phyloP scores from a whole-genome alignment of 768 basidiomycete genomes.

The Panaeolus papilionaceus region DNA sequence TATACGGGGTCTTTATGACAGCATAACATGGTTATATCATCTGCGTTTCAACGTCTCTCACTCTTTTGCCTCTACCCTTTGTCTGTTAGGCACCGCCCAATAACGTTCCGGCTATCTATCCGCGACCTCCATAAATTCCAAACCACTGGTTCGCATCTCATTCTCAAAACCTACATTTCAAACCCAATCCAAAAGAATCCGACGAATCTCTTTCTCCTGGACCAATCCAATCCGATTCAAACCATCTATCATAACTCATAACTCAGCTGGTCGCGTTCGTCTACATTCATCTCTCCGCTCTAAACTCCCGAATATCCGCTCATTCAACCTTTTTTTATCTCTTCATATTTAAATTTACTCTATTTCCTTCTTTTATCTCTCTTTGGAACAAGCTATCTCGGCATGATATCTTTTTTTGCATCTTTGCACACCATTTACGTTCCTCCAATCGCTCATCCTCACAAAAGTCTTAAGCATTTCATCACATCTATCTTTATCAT shows the following conservation, averaged over 20 bases:
- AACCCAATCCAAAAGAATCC: slow-evolving; percentile 15
- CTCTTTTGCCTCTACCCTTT: not conserved
- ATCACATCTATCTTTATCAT: slow-evolving; percentile 13
- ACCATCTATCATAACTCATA: not conserved
- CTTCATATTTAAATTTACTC: not conserved
- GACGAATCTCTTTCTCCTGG: not conserved
- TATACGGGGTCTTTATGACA: not conserved
- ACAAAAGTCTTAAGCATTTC: not conserved
- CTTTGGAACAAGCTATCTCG: slow-evolving; percentile 10
- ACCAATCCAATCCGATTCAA: slow-evolving; percentile 13
- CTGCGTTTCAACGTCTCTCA: slow-evolving; percentile 1
- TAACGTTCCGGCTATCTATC: not conserved
- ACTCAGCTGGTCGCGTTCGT: slow-evolving; percentile 24
- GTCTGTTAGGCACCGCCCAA: not conserved
- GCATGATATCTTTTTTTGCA: slow-evolving; percentile 13
- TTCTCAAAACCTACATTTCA: not conserved
- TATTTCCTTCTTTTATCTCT: slow-evolving; percentile 1
- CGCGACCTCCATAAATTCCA: not conserved
- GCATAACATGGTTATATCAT: slow-evolving; percentile 8
- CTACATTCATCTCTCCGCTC: slow-evolving; percentile 8
- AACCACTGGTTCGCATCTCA: not conserved
- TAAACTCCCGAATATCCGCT: not conserved
- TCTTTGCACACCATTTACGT: not conserved
- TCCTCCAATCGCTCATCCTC: not conserved
- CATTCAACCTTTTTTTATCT: not conserved